Evolutionary conservation across 2,329 filamentous ascomycete species (phyloP), one percentile per base, ranked within the genome.

Genomic region (Cercospora berteroae): DNA sequence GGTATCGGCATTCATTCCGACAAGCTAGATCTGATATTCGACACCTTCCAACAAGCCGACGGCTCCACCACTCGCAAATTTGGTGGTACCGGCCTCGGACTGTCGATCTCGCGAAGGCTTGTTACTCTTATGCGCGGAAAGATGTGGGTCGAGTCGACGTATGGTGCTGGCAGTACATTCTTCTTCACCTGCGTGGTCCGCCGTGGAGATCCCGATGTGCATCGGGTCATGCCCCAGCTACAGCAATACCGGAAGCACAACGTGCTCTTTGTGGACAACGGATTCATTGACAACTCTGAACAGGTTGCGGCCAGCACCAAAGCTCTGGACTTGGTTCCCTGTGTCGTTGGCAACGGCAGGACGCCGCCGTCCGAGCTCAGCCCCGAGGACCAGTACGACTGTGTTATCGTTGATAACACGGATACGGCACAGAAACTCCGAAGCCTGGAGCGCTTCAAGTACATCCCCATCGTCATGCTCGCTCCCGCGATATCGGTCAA

Each of bases 21-120:
- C 81, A 98, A 98, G 82, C 87, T 98, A 63, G 93, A 97, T 77
- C 85, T 98, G 72, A 98, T 99, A 77, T 98, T 99, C 80, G 95
- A 98, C 81, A 98, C 94, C 0, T 98, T 98, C 88, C 94, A 97
- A 80, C 95, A 98, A 82, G 95, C 95, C 20, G 95, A 98, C 78
- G 94, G 94, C 42, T 97, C 94, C 36, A 98, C 96, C 79, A 98
- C 94, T 1, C 88, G 94, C 74, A 95, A 96, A 78, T 98, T 98
- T 78, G 94, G 94, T 74, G 94, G 94, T 74, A 98, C 95, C 6
- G 94, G 94, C 73, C 87, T 98, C 9, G 94, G 94, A 72, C 82
- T 98, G 27, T 97, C 94, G 16, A 98, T 98, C 76, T 98, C 94
- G 29, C 96, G 96, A 82, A 88, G 94, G 73, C 86, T 98, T 31